These are phyloP conservation scores for Alternaria sp. DNA, from an alignment of 2,329 filamentous ascomycete genomes.

Conservation along the genomic window DNA sequence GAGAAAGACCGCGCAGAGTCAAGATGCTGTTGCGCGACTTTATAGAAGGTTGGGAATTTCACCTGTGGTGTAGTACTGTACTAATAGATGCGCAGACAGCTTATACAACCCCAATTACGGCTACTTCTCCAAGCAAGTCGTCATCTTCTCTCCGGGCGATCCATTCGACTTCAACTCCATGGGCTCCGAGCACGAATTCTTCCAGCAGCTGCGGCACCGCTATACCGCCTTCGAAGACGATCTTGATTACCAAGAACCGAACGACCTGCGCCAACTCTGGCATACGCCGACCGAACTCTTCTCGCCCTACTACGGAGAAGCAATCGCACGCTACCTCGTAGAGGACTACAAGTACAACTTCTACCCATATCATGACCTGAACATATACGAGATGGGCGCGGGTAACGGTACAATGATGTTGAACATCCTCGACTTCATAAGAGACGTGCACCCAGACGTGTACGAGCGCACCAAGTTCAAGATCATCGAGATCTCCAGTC, in stretches of 20 bases:
- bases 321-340: constrained; percentile 93
- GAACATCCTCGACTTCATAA: constrained; percentile 96
- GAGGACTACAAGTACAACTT: constrained; percentile 94
- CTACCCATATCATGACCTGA: constrained; percentile 94
- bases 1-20: constrained; percentile 80
- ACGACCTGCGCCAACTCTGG: constrained; percentile 89
- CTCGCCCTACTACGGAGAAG: constrained; percentile 94
- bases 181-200: constrained; percentile 84
- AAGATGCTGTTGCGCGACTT: constrained; percentile 99
- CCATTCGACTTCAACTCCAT: constrained; percentile 87
- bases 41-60: constrained; percentile 74
- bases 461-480: constrained; percentile 93
- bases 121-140: constrained; percentile 95
- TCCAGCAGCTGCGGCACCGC: constrained; percentile 73
- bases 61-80: not conserved
- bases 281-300: constrained; percentile 98
- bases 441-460: constrained; percentile 84
- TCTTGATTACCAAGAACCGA: constrained; percentile 74
- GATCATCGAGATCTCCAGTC: constrained; percentile 92
- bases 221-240: constrained; percentile 91
- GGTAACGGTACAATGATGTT: constrained; percentile 97
- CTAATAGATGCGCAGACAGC: constrained; percentile 63
- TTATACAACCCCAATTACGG: constrained; percentile 94
- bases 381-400: constrained; percentile 98
- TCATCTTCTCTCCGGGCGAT: constrained; percentile 91